Percentiles rank a stretch among this genome's conserved stretches.
These are phyloP conservation scores for Metschnikowia picachoensis DNA, from an alignment of 805 yeast species.

Conservation along the genomic window DNA sequence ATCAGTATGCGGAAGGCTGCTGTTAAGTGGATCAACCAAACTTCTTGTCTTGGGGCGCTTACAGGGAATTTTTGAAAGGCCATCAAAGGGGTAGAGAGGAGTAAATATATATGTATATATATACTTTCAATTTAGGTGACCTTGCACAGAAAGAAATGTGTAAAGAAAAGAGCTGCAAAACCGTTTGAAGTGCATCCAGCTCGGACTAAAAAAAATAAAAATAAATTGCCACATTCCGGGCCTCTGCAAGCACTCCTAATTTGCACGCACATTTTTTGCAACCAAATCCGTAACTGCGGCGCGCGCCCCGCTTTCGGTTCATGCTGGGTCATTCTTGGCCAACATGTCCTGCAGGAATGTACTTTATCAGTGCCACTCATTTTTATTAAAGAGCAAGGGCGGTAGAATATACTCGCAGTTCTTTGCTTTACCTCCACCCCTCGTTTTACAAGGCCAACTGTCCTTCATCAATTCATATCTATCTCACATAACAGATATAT, in stretches of 20 bases:
- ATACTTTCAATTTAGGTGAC: no score
- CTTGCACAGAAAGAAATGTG: no score
- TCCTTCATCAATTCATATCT: not conserved
- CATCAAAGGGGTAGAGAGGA: no score
- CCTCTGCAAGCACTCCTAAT: not conserved
- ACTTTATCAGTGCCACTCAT: slow-evolving; percentile 8
- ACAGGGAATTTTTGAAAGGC: no score
- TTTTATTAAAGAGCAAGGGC: slow-evolving; percentile 4
- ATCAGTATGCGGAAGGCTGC: not conserved
- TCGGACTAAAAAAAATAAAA: no score
- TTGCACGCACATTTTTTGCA: not conserved
- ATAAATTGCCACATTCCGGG: not conserved
- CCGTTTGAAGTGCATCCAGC: no score
- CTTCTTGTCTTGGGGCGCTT: no score
- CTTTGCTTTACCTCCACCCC: not conserved
- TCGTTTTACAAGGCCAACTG: not conserved
- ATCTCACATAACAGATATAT: not conserved
- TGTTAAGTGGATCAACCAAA: not conserved
- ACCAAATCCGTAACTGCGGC: slow-evolving; percentile 1
- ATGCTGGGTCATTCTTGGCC: slow-evolving; percentile 2
- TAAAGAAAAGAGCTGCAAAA: no score
- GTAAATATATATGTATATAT: no score
- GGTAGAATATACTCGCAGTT: not conserved
- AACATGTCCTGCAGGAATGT: not conserved
- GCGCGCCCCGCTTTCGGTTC: slow-evolving; percentile 5